Evolutionary conservation across 1,284 basidiomycete genomes (phyloP).

Genomic region (Melampsora larici-populina): DNA sequence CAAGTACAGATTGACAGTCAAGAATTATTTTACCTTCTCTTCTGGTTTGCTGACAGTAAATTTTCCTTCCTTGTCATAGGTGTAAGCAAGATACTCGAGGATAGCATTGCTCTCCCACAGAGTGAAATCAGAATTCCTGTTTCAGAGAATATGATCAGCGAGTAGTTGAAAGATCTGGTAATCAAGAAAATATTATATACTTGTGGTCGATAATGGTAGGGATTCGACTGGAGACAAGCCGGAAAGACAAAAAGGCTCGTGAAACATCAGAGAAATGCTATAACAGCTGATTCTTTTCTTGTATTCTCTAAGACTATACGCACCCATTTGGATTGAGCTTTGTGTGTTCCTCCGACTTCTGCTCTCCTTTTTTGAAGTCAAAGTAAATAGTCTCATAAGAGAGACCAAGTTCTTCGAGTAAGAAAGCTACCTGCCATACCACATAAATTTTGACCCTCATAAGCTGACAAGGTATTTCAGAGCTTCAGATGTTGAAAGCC

Average conservation of each 20-base stretch:
- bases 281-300: neutral
- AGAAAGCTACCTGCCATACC: neutral
- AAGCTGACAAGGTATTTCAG: neutral
- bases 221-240: neutral
- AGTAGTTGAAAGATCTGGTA: too few species aligned
- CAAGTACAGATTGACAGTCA: neutral
- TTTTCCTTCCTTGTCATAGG: conserved; percentile 47
- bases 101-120: conserved; percentile 50
- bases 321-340: conserved; percentile 49
- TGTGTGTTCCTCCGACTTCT: conserved; percentile 49
- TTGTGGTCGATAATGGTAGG: conserved; percentile 9
- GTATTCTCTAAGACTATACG: conserved; percentile 15
- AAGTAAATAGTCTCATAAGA: conserved; percentile 48
- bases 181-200: neutral
- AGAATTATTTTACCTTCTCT: neutral
- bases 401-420: conserved; percentile 46
- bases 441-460: neutral
- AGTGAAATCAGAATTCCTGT: conserved; percentile 41
- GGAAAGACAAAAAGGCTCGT: neutral
- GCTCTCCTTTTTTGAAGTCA: conserved; percentile 48
- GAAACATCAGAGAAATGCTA: neutral
- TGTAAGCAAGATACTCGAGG: conserved; percentile 48
- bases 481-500: neutral
- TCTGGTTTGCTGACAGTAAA: neutral
- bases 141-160: neutral